Evolutionary conservation across 495 filamentous ascomycete genomes (phyloP).

Genomic region (Talaromyces nanjingensis): DNA sequence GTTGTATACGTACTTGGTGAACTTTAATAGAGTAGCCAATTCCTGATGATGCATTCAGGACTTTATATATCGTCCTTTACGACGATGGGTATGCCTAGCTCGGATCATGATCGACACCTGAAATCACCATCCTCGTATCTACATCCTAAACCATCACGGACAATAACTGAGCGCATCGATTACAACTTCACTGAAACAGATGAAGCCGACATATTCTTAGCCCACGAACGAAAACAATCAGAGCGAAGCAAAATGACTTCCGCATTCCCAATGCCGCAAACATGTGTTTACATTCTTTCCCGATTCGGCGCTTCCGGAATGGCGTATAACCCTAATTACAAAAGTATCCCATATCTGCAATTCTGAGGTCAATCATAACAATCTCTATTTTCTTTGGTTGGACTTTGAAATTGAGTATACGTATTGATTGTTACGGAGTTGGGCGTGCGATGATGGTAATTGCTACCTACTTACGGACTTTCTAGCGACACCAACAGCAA

Average conservation of each 20-base stretch:
- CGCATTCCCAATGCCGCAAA: constrained; percentile 9
- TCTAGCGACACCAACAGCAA: neutral
- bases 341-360: neutral
- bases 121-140: neutral
- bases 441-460: neutral
- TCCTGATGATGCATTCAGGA: neutral
- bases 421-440: neutral
- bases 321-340: constrained; percentile 2
- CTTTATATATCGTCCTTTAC: neutral
- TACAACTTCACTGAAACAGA: neutral
- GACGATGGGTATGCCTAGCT: neutral
- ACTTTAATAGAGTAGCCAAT: neutral
- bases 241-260: neutral
- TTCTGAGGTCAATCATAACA: neutral
- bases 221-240: neutral
- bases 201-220: neutral
- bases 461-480: neutral
- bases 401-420: neutral
- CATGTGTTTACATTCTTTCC: constrained; percentile 11
- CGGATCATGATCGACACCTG: neutral
- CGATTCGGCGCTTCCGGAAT: constrained; percentile 10
- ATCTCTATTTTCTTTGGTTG: neutral
- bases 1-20: neutral
- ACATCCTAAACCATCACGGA: neutral
- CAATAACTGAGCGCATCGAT: neutral